Evolutionary conservation across 1,284 basidiomycete species (phyloP), one percentile per base, ranked within the genome.

Genomic region (Puccinia polysora): DNA sequence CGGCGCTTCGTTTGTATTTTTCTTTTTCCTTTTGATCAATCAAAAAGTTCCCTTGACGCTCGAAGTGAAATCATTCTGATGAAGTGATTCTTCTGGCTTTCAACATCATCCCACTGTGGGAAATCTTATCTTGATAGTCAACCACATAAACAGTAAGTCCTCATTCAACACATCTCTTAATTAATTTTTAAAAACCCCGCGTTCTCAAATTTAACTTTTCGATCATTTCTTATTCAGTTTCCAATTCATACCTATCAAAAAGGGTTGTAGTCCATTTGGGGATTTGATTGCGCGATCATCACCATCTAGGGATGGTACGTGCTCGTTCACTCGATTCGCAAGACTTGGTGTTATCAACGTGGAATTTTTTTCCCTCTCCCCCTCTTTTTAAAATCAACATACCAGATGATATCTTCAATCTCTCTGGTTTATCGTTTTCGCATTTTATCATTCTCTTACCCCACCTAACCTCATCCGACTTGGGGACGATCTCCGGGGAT

Each of bases 1-100:
- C 73, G 91, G 91, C 40, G 90, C 91, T 74, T 75, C 1, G 75
- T 74, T 4, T 18, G 58, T 7, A 7, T 7, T 52, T 20, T 38
- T 43, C 25, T 18, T 32, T 18, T n/a, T n/a, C n/a, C n/a, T n/a
- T n/a, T n/a, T n/a, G n/a, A n/a, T n/a, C n/a, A 56, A 34, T 32
- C n/a, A 18, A 7, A 32, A 32, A 6, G 28, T 2, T 14, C 15
- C 28, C 15, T 50, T n/a, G n/a, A n/a, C n/a, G n/a, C n/a, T n/a
- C n/a, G n/a, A n/a, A n/a, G 8, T 12, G 53, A 12, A 8, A n/a
- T 45, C 40, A 25, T 34, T 23, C 15, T n/a, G 6, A 20, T 50
- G 8, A n/a, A n/a, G 28, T 14, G 49, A 50, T 50, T 7, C 14
- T 20, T 20, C 49, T 8, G 28, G 7, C 28, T n/a, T 45, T 45